Evolutionary conservation across 306 rosid species (phyloP), one percentile per base, ranked within the genome.

Genomic region (Gillenia trifoliata): DNA sequence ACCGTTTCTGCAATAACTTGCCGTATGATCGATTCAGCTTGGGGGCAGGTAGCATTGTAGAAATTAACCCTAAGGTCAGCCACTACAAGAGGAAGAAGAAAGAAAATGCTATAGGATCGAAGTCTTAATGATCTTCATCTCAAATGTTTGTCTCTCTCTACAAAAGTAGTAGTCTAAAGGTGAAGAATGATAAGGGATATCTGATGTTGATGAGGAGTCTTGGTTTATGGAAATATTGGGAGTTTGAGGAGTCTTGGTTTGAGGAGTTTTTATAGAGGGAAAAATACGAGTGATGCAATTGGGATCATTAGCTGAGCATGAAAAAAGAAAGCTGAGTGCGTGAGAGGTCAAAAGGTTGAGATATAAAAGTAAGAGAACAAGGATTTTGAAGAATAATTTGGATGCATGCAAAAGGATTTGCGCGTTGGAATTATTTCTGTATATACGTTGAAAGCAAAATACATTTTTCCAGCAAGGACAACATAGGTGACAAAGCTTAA

Each of bases 31-130:
- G 84, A 64, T 77, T 87, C 90, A 29, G 87, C 90, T 47, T 63
- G 59, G 1, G 83, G 86, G 65, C 90, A 85, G 0, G 71, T 71
- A 4, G 82, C 59, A 0, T 29, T 68, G 57, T 87, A 87, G 84
- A 90, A 90, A 3, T 88, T 87, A 79, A 79, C 78, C 16, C 28
- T 75, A 0, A 88, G 77, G 4, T 80, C 77, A 36, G 76, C 83
- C 41, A 86, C 47, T 62, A 83, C 85, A 54, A 70, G 26, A 8
- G 85, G 90, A 60, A 80, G 3, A 2, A 66, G 36, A 61, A 81
- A 38, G 63, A 75, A 26, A 4, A 36, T 63, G 68, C 41, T 4
- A n/a, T n/a, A 79, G 13, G 22, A 34, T 15, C 36, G 22, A 77
- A 17, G 54, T 38, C 40, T 75, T 68, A 80, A 82, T 80, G 56